Conservation (phyloP, 805 yeast genomes). For the Barnettozyma sp. region DNA sequence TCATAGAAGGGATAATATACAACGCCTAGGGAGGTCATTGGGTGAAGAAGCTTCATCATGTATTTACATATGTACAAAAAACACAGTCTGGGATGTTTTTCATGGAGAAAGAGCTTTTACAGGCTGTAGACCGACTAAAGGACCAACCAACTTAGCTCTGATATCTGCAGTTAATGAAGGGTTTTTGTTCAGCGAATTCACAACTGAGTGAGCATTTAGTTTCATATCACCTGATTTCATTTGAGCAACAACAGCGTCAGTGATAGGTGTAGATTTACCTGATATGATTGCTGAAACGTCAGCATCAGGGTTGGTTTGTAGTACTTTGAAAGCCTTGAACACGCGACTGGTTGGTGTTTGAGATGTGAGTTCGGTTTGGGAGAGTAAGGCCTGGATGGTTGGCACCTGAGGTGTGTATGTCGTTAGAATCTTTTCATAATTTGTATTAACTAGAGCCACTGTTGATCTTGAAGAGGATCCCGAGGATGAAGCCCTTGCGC, state of each 20-base stretch:
- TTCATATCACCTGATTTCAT: constrained; percentile 17
- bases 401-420: constrained; percentile 18
- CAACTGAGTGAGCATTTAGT: constrained; percentile 22
- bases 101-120: constrained; percentile 19
- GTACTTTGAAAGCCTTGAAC: constrained; percentile 16
- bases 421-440: constrained; percentile 14
- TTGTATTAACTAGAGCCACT: constrained; percentile 12
- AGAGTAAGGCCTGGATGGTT: constrained; percentile 12
- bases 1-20: constrained; percentile 23
- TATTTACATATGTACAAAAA: too few relatives aligned
- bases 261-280: constrained; percentile 12
- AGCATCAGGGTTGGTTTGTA: constrained; percentile 11
- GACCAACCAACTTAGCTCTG: constrained; percentile 22
- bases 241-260: constrained; percentile 8
- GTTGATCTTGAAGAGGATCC: constrained; percentile 1
- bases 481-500: neutral
- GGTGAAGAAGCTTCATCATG: too few relatives aligned
- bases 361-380: constrained; percentile 16
- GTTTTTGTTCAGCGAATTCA: constrained; percentile 24
- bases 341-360: constrained; percentile 19
- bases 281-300: constrained; percentile 17
- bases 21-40: constrained; percentile 11
- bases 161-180: constrained; percentile 15
- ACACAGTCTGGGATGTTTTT: too few relatives aligned
- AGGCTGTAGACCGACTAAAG: constrained; percentile 24